Percentiles rank a stretch among this genome's conserved stretches.
Conservation (phyloP, 305 asterid species). For the Coffea humblotiana region DNA sequence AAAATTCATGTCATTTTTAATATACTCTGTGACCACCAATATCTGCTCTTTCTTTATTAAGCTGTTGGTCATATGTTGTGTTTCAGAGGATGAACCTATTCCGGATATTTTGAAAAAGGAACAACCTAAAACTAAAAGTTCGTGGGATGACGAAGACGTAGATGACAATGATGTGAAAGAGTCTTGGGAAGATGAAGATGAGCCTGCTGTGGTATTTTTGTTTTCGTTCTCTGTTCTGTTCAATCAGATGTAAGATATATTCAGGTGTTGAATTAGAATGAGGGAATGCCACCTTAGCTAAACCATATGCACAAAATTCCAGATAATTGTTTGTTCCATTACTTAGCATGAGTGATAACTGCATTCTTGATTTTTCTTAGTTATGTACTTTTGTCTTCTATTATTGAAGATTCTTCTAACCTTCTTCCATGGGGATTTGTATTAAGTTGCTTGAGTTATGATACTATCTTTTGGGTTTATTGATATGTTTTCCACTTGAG, state of each 20-base stretch:
- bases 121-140: conserved; percentile 38
- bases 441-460: neutral
- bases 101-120: conserved; percentile 59
- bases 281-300: neutral
- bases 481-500: neutral
- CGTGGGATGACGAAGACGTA: conserved; percentile 91
- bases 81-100: conserved; percentile 74
- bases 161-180: conserved; percentile 72
- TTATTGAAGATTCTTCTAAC: neutral
- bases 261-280: neutral
- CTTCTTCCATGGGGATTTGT: neutral
- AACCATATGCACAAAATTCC: no score
- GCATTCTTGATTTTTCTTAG: neutral
- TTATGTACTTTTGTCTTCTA: neutral
- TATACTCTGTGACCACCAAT: neutral
- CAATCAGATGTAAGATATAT: neutral
- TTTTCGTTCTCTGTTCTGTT: neutral
- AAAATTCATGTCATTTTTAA: neutral
- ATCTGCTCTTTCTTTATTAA: neutral
- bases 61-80: neutral
- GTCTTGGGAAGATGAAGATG: conserved; percentile 97
- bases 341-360: neutral
- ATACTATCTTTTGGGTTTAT: neutral
- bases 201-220: conserved; percentile 52
- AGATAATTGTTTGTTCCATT: neutral